These are phyloP conservation scores for Vigna angularis DNA, from an alignment of 306 rosid species.

Conservation along the genomic window DNA sequence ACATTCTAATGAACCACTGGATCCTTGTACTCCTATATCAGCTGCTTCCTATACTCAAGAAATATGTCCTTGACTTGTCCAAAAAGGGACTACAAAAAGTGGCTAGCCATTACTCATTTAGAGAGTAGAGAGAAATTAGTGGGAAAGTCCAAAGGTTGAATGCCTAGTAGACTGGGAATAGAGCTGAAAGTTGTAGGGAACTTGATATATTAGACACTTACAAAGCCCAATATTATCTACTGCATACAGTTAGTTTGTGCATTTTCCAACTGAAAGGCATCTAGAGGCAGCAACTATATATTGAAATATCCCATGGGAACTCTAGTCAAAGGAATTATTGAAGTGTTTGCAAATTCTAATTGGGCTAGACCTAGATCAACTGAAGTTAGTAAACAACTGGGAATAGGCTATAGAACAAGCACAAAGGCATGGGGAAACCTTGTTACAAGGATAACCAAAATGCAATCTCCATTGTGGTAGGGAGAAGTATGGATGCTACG, in stretches of 20 bases:
- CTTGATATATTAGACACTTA: neutral
- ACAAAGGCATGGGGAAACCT: neutral
- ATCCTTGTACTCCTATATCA: neutral
- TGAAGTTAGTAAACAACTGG: neutral
- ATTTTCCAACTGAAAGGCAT: neutral
- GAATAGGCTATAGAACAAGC: neutral
- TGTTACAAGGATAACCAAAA: neutral
- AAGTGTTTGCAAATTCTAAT: neutral
- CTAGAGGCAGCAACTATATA: neutral
- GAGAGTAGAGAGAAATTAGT: neutral
- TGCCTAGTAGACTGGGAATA: neutral
- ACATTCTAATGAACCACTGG: neutral
- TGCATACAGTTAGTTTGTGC: neutral
- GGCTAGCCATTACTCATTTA: neutral
- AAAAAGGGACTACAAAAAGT: neutral
- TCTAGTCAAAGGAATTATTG: no score
- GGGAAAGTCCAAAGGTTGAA: neutral
- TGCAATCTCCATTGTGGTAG: neutral
- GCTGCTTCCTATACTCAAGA: neutral
- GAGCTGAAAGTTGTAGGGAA: neutral
- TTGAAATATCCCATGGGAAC: no score
- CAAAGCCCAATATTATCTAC: neutral
- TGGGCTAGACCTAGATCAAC: neutral
- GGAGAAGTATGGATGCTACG: neutral
- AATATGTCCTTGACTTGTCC: neutral